phyloP scores from a whole-genome alignment of 2,329 filamentous ascomycete genomes.

The Epichloe elymi region DNA sequence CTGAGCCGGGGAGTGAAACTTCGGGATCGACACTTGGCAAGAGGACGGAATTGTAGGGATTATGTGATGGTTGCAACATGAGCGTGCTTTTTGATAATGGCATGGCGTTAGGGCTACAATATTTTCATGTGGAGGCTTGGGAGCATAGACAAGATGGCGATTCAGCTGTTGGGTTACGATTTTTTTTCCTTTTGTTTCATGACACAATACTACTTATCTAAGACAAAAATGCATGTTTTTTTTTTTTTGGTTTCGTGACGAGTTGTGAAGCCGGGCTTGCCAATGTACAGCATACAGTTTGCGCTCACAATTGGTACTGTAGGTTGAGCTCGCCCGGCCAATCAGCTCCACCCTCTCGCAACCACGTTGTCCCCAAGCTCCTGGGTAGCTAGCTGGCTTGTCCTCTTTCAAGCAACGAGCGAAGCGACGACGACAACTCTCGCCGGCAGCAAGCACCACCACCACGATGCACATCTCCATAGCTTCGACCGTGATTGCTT shows the following conservation, averaged over 20 bases:
- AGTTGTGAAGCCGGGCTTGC: too few species aligned
- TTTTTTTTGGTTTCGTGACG: too few species aligned
- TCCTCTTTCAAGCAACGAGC: slow-evolving; percentile 13
- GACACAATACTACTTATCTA: too few species aligned
- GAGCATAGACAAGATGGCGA: background rate
- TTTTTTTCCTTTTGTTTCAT: too few species aligned
- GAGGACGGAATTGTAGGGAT: slow-evolving; percentile 18
- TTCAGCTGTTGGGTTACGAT: too few species aligned
- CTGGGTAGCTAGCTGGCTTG: slow-evolving; percentile 15
- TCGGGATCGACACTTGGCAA: slow-evolving; percentile 13
- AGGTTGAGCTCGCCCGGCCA: slow-evolving; percentile 6
- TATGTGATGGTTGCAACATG: background rate
- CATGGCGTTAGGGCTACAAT: background rate
- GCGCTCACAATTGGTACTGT: slow-evolving; percentile 1
- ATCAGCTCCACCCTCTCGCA: slow-evolving; percentile 7
- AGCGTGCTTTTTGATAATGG: background rate
- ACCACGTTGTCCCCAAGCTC: slow-evolving; percentile 13
- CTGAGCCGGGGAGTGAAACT: slow-evolving; percentile 15
- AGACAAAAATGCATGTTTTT: too few species aligned
- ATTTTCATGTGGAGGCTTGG: too few species aligned
- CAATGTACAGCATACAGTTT: background rate
- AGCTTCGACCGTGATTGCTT: slow-evolving; percentile 29
- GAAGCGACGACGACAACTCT: slow-evolving; percentile 6
- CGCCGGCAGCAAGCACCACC: slow-evolving; percentile 7
- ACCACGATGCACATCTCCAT: slow-evolving; percentile 25